Conservation (phyloP, 352 stramenopile genomes). For the Phytopythium montanum region DNA sequence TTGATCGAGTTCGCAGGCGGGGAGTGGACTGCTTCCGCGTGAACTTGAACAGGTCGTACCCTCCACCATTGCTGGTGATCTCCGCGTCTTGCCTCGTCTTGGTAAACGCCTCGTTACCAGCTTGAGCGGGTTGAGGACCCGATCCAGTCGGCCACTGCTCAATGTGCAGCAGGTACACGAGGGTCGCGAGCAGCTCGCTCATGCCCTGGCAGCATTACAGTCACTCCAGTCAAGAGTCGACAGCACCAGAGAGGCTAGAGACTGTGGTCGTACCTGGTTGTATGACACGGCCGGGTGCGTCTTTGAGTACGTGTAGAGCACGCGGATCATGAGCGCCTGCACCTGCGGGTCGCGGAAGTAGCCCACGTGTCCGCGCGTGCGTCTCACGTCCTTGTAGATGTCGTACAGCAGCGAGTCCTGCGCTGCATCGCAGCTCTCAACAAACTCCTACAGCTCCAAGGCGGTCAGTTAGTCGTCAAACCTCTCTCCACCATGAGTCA, state of each 20-base stretch:
- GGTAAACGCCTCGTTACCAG: neutral
- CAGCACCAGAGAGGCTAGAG: neutral
- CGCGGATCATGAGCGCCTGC: constrained; percentile 56
- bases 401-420: constrained; percentile 52
- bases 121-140: neutral
- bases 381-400: constrained; percentile 72
- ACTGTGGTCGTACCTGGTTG: constrained; percentile 33
- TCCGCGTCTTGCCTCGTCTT: neutral
- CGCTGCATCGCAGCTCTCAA: constrained; percentile 44
- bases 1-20: constrained; percentile 9
- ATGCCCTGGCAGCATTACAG: constrained; percentile 35
- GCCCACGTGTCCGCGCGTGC: constrained; percentile 54
- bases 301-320: constrained; percentile 68
- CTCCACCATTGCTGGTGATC: neutral
- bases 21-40: neutral
- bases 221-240: neutral
- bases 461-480: too few species aligned
- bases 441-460: too few species aligned
- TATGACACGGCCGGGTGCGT: constrained; percentile 69
- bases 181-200: constrained; percentile 66
- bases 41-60: neutral
- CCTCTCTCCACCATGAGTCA: too few species aligned
- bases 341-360: constrained; percentile 48
- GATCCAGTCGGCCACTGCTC: constrained; percentile 47
- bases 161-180: constrained; percentile 68